Evolutionary conservation across 164 flowering plant species (phyloP).

Genomic region (Vitis vinifera): DNA sequence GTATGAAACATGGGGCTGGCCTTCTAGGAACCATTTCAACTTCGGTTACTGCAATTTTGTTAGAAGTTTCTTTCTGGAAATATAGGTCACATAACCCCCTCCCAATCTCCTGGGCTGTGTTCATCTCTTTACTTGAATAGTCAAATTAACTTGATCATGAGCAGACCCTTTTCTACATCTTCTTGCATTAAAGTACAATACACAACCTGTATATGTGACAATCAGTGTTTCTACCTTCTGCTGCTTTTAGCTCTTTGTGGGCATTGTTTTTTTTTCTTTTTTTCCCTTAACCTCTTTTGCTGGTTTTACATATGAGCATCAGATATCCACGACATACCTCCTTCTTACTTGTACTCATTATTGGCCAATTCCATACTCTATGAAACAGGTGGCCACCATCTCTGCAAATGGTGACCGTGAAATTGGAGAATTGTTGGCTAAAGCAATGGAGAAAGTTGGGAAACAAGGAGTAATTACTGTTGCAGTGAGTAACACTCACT

Average conservation of each 20-base stretch:
- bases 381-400: slow-evolving; percentile 78
- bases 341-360: background rate
- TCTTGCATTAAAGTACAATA: background rate
- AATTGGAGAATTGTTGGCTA: slow-evolving; percentile 81
- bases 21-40: no score
- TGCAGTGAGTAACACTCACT: slow-evolving; percentile 43
- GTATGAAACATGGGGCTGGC: no score
- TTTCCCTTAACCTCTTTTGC: background rate
- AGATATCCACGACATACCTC: background rate
- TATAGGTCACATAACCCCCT: no score
- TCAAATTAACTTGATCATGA: background rate
- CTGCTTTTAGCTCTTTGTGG: no score
- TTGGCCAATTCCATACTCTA: background rate
- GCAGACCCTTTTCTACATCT: background rate
- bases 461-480: slow-evolving; percentile 92
- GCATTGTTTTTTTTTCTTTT: no score
- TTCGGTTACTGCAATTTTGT: no score
- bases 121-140: background rate
- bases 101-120: no score
- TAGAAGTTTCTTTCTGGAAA: no score
- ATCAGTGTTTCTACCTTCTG: background rate
- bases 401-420: slow-evolving; percentile 93
- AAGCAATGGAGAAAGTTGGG: slow-evolving; percentile 97
- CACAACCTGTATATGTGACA: background rate
- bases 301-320: background rate